Evolutionary conservation across 106 monocot species (phyloP).

Genomic region (Apostasia shenzhenica): DNA sequence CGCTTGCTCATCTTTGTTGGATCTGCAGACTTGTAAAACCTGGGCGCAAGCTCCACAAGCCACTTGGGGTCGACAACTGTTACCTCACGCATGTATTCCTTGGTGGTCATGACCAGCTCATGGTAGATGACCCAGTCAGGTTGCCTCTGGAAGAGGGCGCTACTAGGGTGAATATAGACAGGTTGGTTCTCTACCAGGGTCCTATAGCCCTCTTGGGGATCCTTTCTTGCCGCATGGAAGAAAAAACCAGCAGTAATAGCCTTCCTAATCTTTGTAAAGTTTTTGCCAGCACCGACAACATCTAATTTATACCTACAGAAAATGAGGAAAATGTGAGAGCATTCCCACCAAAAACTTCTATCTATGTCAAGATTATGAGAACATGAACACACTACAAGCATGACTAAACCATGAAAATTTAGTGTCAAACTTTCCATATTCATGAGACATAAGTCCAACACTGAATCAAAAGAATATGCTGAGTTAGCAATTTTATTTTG

Average conservation of each 20-base stretch:
- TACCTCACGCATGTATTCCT: conserved; percentile 97
- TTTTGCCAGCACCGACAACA: conserved; percentile 74
- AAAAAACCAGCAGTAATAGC: conserved; percentile 94
- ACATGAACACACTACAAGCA: neutral
- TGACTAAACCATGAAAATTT: too few species aligned
- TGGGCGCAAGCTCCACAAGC: conserved; percentile 85
- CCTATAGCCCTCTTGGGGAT: conserved; percentile 92
- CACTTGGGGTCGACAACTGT: conserved; percentile 94
- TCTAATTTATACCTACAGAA: conserved; percentile 77
- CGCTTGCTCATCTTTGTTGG: conserved; percentile 97
- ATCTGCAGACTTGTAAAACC: conserved; percentile 78
- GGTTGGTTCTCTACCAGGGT: conserved; percentile 94
- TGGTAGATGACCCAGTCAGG: conserved; percentile 98
- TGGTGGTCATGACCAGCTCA: conserved; percentile 93
- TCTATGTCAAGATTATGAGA: neutral
- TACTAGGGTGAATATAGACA: conserved; percentile 93
- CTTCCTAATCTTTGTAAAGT: conserved; percentile 88
- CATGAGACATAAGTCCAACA: too few species aligned
- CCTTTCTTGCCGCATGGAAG: conserved; percentile 84
- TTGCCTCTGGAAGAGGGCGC: conserved; percentile 86
- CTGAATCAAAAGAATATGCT: too few species aligned
- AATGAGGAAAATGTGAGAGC: neutral
- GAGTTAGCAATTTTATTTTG: too few species aligned
- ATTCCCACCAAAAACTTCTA: neutral
- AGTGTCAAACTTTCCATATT: too few species aligned